Evolutionary conservation across 495 filamentous ascomycete genomes (phyloP).

Genomic region (Tetracladium setigerum): DNA sequence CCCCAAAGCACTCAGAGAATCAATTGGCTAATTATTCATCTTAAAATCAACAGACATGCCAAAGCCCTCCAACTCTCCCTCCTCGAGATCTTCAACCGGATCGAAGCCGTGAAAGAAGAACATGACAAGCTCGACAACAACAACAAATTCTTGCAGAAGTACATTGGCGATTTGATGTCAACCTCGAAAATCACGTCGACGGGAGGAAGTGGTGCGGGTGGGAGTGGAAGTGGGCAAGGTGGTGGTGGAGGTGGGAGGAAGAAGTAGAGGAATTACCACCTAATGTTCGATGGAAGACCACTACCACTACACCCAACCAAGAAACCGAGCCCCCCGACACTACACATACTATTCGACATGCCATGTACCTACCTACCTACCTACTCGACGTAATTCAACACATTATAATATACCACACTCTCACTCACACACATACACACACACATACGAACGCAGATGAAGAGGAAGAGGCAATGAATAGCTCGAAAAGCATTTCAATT

Average conservation of each 20-base stretch:
- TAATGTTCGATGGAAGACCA: background rate
- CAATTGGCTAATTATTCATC: background rate
- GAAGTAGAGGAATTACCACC: constrained; percentile 28
- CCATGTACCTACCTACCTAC: no score
- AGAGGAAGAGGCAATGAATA: no score
- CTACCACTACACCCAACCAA: background rate
- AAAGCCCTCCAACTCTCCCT: constrained; percentile 81
- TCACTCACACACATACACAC: no score
- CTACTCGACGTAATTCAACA: no score
- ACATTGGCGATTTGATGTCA: constrained; percentile 76
- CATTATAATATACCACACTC: no score
- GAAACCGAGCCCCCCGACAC: background rate
- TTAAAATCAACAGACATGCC: constrained; percentile 58
- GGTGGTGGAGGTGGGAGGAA: constrained; percentile 37
- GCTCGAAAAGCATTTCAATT: no score
- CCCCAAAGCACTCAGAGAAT: background rate
- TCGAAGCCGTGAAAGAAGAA: constrained; percentile 89
- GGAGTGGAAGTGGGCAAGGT: constrained; percentile 18
- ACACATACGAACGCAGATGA: no score
- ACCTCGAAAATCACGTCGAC: constrained; percentile 71
- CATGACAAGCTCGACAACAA: constrained; percentile 91
- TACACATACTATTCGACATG: background rate
- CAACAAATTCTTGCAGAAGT: constrained; percentile 91
- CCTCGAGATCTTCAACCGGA: constrained; percentile 78
- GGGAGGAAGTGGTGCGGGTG: constrained; percentile 19